Evolutionary conservation across 495 filamentous ascomycete species (phyloP), one percentile per base, ranked within the genome.

Genomic region (Talaromyces proteolyticus): DNA sequence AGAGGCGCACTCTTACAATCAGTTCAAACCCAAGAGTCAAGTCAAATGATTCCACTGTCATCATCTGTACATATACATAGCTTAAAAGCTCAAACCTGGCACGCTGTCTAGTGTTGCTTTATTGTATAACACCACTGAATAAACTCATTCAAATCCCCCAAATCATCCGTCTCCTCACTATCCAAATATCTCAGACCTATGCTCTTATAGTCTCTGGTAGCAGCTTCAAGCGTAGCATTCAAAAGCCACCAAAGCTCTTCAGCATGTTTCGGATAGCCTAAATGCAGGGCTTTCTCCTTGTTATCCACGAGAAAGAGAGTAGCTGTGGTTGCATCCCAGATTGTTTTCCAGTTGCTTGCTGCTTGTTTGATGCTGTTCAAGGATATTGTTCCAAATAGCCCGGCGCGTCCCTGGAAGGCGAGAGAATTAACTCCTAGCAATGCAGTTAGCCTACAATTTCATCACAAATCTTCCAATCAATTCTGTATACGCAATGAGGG

Each of bases 191-290:
- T 52, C 29, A 66, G 56, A 2, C 18, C 58, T 14, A 44, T 46
- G 8, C 24, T 29, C 18, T 10, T 19, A 7, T 52, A 52, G 6
- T 49, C 34, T 6, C 56, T 51, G 1, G 49, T 52, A 14, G 54
- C 41, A 19, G 53, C 51, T 16, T 68, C 58, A 26, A 69, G 44
- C 3, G 62, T 65, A 12, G 58, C 62, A 16, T 56, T 69, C 38
- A 68, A 46, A 4, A 71, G 44, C 58, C 63, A 62, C 66, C 68
- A 71, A 11, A 71, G 57, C 43, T 71, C 68, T 50, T 67, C 60
- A 0, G 66, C 66, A 48, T 71, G 68, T 56, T 68, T 68, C 6
- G 66, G 63, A 25, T 69, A 71, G 1, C 68, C 68, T 2, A 66
- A 42, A 23, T 62, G 61, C 14, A 64, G 45, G 3, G 56, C 47